Evolutionary conservation across 495 filamentous ascomycete genomes (phyloP).

Genomic region (Lasiosphaeria ovina): DNA sequence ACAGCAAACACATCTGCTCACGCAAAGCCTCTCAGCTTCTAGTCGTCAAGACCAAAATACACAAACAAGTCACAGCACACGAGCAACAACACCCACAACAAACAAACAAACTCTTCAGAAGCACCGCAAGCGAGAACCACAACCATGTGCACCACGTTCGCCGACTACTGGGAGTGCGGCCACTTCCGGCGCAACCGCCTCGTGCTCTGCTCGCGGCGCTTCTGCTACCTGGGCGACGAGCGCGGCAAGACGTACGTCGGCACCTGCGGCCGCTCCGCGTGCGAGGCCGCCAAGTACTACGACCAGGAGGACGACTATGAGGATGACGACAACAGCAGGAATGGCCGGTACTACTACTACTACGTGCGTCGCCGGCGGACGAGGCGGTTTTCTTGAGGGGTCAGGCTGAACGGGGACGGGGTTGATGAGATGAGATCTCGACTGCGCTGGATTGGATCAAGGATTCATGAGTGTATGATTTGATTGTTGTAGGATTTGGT

Average conservation of each 20-base stretch:
- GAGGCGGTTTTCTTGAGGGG: too few relatives aligned
- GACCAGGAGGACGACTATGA: neutral
- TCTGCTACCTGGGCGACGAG: neutral
- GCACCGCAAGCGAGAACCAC: neutral
- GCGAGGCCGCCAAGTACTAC: neutral
- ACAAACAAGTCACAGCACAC: neutral
- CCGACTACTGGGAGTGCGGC: conserved; percentile 11
- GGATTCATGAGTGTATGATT: too few relatives aligned
- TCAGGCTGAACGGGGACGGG: too few relatives aligned
- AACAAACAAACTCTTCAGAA: neutral
- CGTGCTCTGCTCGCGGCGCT: conserved; percentile 6
- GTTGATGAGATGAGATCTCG: too few relatives aligned
- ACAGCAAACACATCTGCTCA: neutral
- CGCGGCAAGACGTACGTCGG: conserved; percentile 1
- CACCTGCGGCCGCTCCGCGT: conserved; percentile 2
- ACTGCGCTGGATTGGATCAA: too few relatives aligned
- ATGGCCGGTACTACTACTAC: neutral
- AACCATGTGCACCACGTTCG: conserved; percentile 5
- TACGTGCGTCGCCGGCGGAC: neutral
- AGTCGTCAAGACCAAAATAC: neutral
- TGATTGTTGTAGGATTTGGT: neutral
- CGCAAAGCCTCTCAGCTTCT: too few relatives aligned
- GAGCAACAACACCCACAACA: neutral
- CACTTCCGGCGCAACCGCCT: conserved; percentile 10
- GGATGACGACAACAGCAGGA: neutral